Percentiles rank a stretch among this genome's conserved stretches.
Conservation (phyloP, 192 early-diverging fungal genomes). For the Coemansia asiatica region DNA sequence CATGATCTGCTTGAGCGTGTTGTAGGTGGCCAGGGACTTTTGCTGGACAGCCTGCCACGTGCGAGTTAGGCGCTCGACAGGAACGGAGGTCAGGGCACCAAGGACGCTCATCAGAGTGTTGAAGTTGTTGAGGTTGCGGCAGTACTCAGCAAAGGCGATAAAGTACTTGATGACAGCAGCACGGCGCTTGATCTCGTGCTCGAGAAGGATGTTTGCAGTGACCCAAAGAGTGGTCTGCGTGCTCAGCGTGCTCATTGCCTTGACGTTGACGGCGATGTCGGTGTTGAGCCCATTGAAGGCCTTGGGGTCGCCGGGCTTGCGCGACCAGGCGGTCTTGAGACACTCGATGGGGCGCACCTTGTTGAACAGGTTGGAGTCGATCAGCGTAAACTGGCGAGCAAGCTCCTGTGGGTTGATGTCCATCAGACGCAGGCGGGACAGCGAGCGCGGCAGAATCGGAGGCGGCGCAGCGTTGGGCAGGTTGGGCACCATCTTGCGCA, state of each 20-base stretch:
- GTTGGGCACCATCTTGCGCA: constrained; percentile 66
- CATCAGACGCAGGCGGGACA: constrained; percentile 75
- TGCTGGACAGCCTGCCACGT: constrained; percentile 83
- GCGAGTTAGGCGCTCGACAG: constrained; percentile 83
- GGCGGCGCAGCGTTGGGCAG: constrained; percentile 63
- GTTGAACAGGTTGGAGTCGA: constrained; percentile 82
- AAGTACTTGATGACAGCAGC: constrained; percentile 77
- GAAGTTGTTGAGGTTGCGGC: constrained; percentile 90
- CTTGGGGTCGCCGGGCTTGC: constrained; percentile 62
- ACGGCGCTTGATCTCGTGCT: constrained; percentile 80
- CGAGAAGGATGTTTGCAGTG: constrained; percentile 74
- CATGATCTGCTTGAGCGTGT: constrained; percentile 74
- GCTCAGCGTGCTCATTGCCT: constrained; percentile 80
- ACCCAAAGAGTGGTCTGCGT: constrained; percentile 90
- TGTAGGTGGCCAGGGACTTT: constrained; percentile 60
- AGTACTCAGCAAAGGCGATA: constrained; percentile 78
- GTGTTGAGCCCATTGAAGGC: constrained; percentile 55
- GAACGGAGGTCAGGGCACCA: constrained; percentile 84
- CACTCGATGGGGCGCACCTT: constrained; percentile 87
- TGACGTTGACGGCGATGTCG: constrained; percentile 77
- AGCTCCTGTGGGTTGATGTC: constrained; percentile 92
- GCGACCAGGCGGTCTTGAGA: constrained; percentile 86
- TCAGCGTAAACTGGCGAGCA: constrained; percentile 92
- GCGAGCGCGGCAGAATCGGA: constrained; percentile 79
- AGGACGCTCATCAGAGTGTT: constrained; percentile 89